Evolutionary conservation across 1,284 basidiomycete genomes (phyloP).

Genomic region (Fomitopsis betulina): DNA sequence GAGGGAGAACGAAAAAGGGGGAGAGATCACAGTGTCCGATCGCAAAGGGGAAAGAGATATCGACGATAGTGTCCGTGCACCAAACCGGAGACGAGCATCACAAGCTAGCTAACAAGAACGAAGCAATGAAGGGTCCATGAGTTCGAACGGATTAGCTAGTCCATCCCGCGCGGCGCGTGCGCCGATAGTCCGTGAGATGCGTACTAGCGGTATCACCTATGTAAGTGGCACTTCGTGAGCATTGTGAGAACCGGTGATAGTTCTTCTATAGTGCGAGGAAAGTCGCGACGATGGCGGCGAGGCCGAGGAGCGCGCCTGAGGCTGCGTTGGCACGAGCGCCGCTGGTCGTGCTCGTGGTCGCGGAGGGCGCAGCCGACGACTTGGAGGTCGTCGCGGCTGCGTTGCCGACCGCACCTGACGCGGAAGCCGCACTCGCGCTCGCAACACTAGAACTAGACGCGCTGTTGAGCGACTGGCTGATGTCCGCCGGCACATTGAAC

Average conservation of each 20-base stretch:
- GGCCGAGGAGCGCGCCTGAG: conserved; percentile 43
- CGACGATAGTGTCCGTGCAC: conserved; percentile 19
- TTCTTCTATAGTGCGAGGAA: conserved; percentile 50
- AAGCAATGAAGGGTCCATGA: neutral
- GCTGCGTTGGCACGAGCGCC: conserved; percentile 48
- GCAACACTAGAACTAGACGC: conserved; percentile 12
- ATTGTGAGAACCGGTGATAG: neutral
- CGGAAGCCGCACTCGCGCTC: conserved; percentile 3
- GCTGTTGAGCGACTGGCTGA: conserved; percentile 34
- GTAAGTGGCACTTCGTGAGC: neutral
- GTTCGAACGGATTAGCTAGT: conserved; percentile 2
- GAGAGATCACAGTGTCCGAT: conserved; percentile 16
- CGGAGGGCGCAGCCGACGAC: conserved; percentile 22
- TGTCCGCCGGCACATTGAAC: conserved; percentile 54
- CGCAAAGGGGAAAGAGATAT: conserved; percentile 11
- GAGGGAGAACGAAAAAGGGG: conserved; percentile 8
- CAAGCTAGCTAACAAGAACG: conserved; percentile 1
- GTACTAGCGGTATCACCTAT: conserved; percentile 3
- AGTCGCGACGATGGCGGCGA: conserved; percentile 46
- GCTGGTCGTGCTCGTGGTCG: conserved; percentile 26
- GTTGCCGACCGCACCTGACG: conserved; percentile 24
- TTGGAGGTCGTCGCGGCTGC: conserved; percentile 24
- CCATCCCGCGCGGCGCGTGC: conserved; percentile 1
- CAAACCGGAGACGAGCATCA: conserved; percentile 7
- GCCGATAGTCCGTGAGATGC: conserved; percentile 2